Evolutionary conservation across 768 basidiomycete genomes (phyloP).

Genomic region (Cystofilobasidium bisporidii): DNA sequence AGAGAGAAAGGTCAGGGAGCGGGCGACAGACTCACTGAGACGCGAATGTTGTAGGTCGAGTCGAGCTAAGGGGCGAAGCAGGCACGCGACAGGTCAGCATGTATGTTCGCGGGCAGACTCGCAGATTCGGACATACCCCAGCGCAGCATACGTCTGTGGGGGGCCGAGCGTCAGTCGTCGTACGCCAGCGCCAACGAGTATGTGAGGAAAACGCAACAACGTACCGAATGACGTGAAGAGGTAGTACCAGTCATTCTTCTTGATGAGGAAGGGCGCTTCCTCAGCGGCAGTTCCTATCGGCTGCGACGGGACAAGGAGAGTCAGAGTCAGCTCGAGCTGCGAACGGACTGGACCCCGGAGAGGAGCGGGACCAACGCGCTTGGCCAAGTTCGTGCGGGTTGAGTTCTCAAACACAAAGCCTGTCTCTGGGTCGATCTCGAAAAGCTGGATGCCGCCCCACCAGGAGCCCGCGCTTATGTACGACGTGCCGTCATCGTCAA

Average conservation of each 20-base stretch:
- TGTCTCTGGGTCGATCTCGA: constrained; percentile 31
- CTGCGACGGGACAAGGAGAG: constrained; percentile 44
- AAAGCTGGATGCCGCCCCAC: constrained; percentile 51
- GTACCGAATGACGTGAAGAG: constrained; percentile 53
- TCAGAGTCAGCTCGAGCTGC: constrained; percentile 44
- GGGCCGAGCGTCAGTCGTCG: no score
- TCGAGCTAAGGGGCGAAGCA: background rate
- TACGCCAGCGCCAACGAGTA: no score
- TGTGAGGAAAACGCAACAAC: no score
- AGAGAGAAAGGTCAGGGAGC: background rate
- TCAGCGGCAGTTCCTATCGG: constrained; percentile 45
- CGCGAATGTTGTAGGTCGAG: background rate
- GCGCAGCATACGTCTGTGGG: background rate
- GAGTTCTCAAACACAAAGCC: background rate
- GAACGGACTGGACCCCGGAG: constrained; percentile 29
- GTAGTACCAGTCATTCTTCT: constrained; percentile 47
- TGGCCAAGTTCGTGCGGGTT: background rate
- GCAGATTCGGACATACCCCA: background rate
- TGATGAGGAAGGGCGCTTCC: constrained; percentile 48
- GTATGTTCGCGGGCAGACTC: no score
- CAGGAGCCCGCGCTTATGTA: constrained; percentile 50
- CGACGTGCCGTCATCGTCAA: constrained; percentile 45
- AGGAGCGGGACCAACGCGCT: background rate
- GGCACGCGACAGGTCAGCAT: no score
- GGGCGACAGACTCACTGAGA: background rate